Percentiles rank a stretch among this genome's conserved stretches.
These are phyloP conservation scores for Auriscalpium vulgare DNA, from an alignment of 768 basidiomycete species.

Conservation along the genomic window DNA sequence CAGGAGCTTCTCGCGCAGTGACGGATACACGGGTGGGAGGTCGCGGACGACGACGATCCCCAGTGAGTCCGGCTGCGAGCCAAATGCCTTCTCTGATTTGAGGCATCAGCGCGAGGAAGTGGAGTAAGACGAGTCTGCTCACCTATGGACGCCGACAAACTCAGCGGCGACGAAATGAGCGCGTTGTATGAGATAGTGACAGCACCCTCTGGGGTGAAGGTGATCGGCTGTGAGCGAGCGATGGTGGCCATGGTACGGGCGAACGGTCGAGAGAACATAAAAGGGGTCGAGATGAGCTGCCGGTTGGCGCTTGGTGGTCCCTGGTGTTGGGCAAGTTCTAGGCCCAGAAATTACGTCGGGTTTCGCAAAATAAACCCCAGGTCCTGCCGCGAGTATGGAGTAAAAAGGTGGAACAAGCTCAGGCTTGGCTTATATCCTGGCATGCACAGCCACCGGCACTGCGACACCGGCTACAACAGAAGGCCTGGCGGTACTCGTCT, in stretches of 20 bases:
- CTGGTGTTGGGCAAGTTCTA: too few relatives aligned
- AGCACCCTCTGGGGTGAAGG: constrained; percentile 38
- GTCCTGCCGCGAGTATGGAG: too few relatives aligned
- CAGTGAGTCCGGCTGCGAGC: constrained; percentile 64
- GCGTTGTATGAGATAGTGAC: constrained; percentile 58
- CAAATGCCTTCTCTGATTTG: constrained; percentile 67
- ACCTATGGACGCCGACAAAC: constrained; percentile 59
- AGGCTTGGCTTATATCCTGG: too few relatives aligned
- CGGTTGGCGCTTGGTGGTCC: too few relatives aligned
- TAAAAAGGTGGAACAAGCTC: too few relatives aligned
- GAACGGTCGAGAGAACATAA: neutral
- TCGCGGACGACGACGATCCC: constrained; percentile 81
- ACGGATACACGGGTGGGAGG: constrained; percentile 58
- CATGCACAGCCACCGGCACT: too few relatives aligned
- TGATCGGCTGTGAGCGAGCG: constrained; percentile 11
- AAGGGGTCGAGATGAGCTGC: neutral
- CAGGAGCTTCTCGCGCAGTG: constrained; percentile 64
- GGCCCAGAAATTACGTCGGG: too few relatives aligned
- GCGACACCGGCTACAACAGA: too few relatives aligned
- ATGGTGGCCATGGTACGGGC: neutral
- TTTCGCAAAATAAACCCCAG: too few relatives aligned
- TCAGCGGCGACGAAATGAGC: constrained; percentile 44
- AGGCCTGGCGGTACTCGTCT: too few relatives aligned
- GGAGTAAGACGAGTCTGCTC: constrained; percentile 9
- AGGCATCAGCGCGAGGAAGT: too few relatives aligned